Evolutionary conservation across 2,329 filamentous ascomycete genomes (phyloP), one percentile per base, ranked within the genome.

Genomic region (Neophaeococcomyces mojaviensis): DNA sequence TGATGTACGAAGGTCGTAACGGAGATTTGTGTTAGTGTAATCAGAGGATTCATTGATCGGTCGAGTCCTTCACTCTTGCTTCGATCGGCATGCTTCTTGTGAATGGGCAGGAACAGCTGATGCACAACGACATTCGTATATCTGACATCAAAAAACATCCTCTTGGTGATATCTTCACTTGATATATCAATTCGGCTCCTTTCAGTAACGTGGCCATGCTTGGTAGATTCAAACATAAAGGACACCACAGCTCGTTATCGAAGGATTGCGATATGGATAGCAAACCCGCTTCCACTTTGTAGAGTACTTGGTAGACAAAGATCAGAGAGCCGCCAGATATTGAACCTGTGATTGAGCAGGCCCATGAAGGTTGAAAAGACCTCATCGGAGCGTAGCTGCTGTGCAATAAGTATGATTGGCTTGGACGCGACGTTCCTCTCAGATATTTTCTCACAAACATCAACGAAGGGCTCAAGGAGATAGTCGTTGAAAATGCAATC

Each of bases 401-500:
- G 90, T 19, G 86, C 90, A 41, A 97, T 75, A 4, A 97, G 66
- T 59, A 86, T 89, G 1, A 95, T 55, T 4, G 86, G 84, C 2
- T 84, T 76, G 30, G 49, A 56, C 9, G 48, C 41, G 1, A 62
- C 60, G 28, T 81, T 71, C 13, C 90, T 64, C 8, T 68, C 68
- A 64, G 88, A 94, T 19, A 81, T 74, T 51, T 94, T 85, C 4
- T 72, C 78, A 61, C 86, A 94, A 0, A 87, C 85, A 57, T 82
- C 77, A n/a, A 92, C 85, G 39, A 97, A 78, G 0, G 89, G 88
- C 35, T 77, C 70, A 19, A 97, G 78, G 2, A 97, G 76, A 2
- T 84, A 78, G 54, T 95, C 86, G 65, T 97, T 98, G 71, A 94
- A 98, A 55, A 98, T 84, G 64, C 89, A 96, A 64, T 98, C 92